Evolutionary conservation across 1,284 basidiomycete species (phyloP).

Genomic region (Thelephora terrestris): DNA sequence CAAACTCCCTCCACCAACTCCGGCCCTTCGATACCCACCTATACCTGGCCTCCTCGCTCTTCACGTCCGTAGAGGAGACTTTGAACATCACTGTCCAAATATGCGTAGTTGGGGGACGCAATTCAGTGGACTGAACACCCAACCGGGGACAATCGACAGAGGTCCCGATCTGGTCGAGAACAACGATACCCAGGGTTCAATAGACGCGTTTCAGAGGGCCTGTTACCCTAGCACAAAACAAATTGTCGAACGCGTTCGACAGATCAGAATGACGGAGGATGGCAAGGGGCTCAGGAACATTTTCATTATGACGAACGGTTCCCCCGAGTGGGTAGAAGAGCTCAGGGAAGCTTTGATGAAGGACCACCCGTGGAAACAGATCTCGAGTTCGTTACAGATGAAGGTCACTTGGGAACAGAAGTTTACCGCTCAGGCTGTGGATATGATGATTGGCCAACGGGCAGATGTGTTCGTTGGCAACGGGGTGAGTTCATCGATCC

Average conservation of each 20-base stretch:
- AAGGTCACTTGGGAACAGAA: conserved; percentile 27
- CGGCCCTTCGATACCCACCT: no score
- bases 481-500: conserved; percentile 25
- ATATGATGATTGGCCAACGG: conserved; percentile 34
- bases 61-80: conserved; percentile 55
- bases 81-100: conserved; percentile 36
- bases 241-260: conserved; percentile 32
- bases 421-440: conserved; percentile 29
- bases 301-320: conserved; percentile 50
- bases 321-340: conserved; percentile 25
- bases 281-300: conserved; percentile 23
- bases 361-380: conserved; percentile 14
- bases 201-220: conserved; percentile 24
- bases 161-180: conserved; percentile 21
- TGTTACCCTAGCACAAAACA: conserved; percentile 40
- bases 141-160: conserved; percentile 28
- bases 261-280: conserved; percentile 22
- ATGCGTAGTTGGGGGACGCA: conserved; percentile 31
- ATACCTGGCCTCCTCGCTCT: conserved; percentile 39
- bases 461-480: conserved; percentile 37
- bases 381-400: conserved; percentile 27
- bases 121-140: conserved; percentile 33
- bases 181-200: conserved; percentile 6
- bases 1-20: conserved; percentile 9
- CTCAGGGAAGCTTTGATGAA: conserved; percentile 29